Evolutionary conservation across 2,329 filamentous ascomycete genomes (phyloP).

Genomic region (Stachybotrys elegans): DNA sequence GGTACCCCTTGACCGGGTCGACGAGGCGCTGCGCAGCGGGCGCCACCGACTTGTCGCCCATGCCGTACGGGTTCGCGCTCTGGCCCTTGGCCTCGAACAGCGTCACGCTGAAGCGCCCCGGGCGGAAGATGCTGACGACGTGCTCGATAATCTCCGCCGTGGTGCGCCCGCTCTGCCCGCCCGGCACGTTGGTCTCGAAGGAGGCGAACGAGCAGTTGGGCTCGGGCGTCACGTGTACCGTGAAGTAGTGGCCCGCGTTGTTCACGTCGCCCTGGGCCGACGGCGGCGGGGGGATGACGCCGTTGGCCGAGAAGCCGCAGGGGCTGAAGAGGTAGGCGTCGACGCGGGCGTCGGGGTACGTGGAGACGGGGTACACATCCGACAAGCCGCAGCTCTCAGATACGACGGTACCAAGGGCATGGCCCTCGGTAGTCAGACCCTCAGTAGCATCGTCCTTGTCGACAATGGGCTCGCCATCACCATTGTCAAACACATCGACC

Average conservation of each 20-base stretch:
- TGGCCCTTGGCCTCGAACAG: conserved; percentile 82
- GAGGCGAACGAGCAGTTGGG: conserved; percentile 96
- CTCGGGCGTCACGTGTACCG: conserved; percentile 96
- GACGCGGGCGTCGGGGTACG: conserved; percentile 88
- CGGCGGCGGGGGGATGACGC: conserved; percentile 76
- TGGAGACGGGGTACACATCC: conserved; percentile 78
- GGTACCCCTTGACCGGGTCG: conserved; percentile 80
- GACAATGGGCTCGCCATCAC: conserved; percentile 44
- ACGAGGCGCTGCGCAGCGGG: conserved; percentile 48
- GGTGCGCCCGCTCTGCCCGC: conserved; percentile 78
- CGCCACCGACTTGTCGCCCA: conserved; percentile 30
- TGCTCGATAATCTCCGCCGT: conserved; percentile 90
- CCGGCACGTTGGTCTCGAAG: conserved; percentile 96
- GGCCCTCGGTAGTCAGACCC: conserved; percentile 84
- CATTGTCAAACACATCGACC: conserved; percentile 80
- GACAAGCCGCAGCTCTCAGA: conserved; percentile 86
- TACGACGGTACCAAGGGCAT: conserved; percentile 87
- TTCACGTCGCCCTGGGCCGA: conserved; percentile 34
- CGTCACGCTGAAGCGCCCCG: conserved; percentile 95
- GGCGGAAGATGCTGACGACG: conserved; percentile 93
- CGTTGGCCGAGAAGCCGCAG: conserved; percentile 96
- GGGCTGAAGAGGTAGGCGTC: conserved; percentile 96
- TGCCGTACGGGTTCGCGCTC: conserved; percentile 35
- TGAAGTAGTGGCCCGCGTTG: conserved; percentile 78
- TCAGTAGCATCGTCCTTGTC: conserved; percentile 57